phyloP scores from a whole-genome alignment of 2,329 filamentous ascomycete species.

The Monilinia aucupariae region DNA sequence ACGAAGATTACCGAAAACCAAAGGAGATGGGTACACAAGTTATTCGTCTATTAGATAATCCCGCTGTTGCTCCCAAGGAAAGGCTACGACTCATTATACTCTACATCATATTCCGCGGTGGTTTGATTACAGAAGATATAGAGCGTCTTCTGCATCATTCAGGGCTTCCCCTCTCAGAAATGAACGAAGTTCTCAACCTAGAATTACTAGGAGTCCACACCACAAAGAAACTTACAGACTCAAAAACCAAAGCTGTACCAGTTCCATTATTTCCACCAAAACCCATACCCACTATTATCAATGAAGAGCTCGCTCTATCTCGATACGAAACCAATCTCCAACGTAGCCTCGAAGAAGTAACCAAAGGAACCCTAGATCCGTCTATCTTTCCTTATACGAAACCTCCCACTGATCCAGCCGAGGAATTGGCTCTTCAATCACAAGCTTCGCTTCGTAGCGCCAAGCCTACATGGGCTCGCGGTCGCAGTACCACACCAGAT shows the following conservation, averaged over 20 bases:
- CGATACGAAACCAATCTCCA: slow-evolving; percentile 80
- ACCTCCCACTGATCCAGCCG: slow-evolving; percentile 58
- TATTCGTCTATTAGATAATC: slow-evolving; percentile 82
- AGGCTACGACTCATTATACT: slow-evolving; percentile 79
- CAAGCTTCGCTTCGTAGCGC: slow-evolving; percentile 80
- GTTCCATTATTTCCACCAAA: slow-evolving; percentile 69
- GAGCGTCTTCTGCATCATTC: slow-evolving; percentile 80
- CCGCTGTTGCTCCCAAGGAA: slow-evolving; percentile 64
- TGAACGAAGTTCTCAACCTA: slow-evolving; percentile 68
- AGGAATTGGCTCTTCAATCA: slow-evolving; percentile 49
- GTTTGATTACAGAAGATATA: slow-evolving; percentile 77
- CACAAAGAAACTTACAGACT: slow-evolving; percentile 70
- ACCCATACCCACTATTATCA: slow-evolving; percentile 46
- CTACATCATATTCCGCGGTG: slow-evolving; percentile 81
- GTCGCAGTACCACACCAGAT: slow-evolving; percentile 66
- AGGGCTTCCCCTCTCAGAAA: slow-evolving; percentile 67
- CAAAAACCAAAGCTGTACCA: slow-evolving; percentile 50
- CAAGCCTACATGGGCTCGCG: slow-evolving; percentile 92
- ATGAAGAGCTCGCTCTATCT: slow-evolving; percentile 79
- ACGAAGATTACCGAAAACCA: slow-evolving; percentile 86
- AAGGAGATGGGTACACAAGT: slow-evolving; percentile 84
- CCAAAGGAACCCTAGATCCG: slow-evolving; percentile 62
- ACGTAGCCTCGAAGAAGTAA: slow-evolving; percentile 71
- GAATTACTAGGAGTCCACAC: slow-evolving; percentile 74
- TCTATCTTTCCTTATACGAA: slow-evolving; percentile 67